Conservation (phyloP, 1,284 basidiomycete genomes). For the Ceratobasidium sp. region DNA sequence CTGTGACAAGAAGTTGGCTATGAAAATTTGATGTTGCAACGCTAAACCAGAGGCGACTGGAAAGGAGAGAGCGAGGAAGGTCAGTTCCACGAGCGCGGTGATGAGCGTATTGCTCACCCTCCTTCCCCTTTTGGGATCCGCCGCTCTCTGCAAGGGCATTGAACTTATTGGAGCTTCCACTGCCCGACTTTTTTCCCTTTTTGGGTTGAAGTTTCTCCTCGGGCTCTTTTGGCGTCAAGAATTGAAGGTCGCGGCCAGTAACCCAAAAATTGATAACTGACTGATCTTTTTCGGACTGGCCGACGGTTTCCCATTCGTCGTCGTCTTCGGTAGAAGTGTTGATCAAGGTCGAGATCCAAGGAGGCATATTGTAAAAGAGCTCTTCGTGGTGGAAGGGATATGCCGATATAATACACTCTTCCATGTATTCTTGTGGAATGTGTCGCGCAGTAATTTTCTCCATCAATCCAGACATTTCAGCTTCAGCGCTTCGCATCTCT, state of each 20-base stretch:
- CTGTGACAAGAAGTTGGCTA: slow-evolving; percentile 3
- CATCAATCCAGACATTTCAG: slow-evolving; percentile 65
- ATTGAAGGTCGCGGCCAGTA: slow-evolving; percentile 31
- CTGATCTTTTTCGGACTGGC: neutral
- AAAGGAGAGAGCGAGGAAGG: too few species aligned
- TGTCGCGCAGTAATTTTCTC: slow-evolving; percentile 59
- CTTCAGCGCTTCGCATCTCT: slow-evolving; percentile 64
- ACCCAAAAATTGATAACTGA: slow-evolving; percentile 31
- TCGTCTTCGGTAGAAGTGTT: slow-evolving; percentile 16
- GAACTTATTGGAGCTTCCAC: too few species aligned
- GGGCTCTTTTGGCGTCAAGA: slow-evolving; percentile 19
- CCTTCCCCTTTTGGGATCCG: too few species aligned
- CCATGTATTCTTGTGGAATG: slow-evolving; percentile 62
- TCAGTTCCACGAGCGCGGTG: too few species aligned
- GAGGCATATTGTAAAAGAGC: slow-evolving; percentile 59
- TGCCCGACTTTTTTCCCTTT: too few species aligned
- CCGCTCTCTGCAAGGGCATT: too few species aligned
- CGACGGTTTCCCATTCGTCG: slow-evolving; percentile 42
- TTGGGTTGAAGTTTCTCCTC: slow-evolving; percentile 1
- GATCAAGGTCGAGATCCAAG: slow-evolving; percentile 59
- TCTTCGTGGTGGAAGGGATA: slow-evolving; percentile 64
- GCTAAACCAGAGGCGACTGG: too few species aligned
- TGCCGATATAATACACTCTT: slow-evolving; percentile 60
- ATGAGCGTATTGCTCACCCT: too few species aligned
- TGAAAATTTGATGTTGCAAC: slow-evolving; percentile 1